These are phyloP conservation scores for Hortaea werneckii DNA, from an alignment of 2,329 filamentous ascomycete species.

Conservation along the genomic window DNA sequence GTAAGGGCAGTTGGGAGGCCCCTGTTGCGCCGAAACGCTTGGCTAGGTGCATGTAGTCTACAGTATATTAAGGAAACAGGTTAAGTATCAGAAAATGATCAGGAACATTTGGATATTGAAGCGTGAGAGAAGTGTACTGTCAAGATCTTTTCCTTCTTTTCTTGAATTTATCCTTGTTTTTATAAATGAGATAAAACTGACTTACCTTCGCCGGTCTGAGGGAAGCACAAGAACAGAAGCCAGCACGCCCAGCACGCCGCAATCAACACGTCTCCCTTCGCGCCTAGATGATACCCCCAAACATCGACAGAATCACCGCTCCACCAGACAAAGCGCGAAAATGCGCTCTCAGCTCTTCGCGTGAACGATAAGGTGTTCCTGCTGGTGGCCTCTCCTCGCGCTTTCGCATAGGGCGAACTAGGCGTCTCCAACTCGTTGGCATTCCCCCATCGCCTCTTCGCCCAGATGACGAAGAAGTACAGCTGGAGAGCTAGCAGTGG, in stretches of 20 bases:
- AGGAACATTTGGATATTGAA: not conserved
- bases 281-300: slow-evolving; percentile 33
- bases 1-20: slow-evolving; percentile 50
- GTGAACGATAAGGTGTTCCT: not conserved
- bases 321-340: slow-evolving; percentile 24
- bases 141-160: not conserved
- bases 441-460: slow-evolving; percentile 10
- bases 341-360: not conserved
- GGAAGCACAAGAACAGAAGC: slow-evolving; percentile 41
- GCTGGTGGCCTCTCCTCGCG: slow-evolving; percentile 7
- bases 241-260: slow-evolving; percentile 42
- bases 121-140: not conserved
- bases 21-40: slow-evolving; percentile 51
- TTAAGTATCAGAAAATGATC: not conserved
- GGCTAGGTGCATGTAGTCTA: slow-evolving; percentile 55
- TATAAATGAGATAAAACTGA: not conserved
- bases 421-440: slow-evolving; percentile 22
- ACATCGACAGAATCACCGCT: slow-evolving; percentile 13
- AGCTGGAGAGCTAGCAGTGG: slow-evolving; percentile 35
- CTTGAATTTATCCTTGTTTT: no score
- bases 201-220: slow-evolving; percentile 46
- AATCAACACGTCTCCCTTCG: slow-evolving; percentile 40
- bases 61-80: not conserved
- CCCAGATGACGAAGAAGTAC: slow-evolving; percentile 27
- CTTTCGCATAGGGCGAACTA: slow-evolving; percentile 32